Conservation (phyloP, 139 green algal genomes). For the Chlamydomonas eustigma region DNA sequence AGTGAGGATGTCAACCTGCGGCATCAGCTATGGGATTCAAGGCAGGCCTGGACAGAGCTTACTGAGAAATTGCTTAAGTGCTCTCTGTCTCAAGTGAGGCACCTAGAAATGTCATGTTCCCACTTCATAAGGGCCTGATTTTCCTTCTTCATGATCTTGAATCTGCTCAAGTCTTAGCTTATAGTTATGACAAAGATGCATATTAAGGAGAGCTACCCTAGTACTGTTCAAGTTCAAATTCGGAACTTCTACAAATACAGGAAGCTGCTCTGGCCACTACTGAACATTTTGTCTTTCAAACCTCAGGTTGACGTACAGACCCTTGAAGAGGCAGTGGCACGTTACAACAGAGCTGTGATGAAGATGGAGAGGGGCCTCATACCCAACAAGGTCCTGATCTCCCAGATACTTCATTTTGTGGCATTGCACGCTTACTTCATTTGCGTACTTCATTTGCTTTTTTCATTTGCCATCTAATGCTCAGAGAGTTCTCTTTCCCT, state of each 20-base stretch:
- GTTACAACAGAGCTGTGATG: constrained; percentile 46
- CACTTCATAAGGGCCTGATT: no score
- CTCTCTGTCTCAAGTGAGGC: constrained; percentile 7
- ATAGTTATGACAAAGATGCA: no score
- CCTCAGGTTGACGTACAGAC: constrained; percentile 41
- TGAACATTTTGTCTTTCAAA: constrained; percentile 22
- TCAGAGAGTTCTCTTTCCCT: no score
- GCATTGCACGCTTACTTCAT: no score
- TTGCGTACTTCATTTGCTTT: no score
- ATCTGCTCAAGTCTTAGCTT: no score
- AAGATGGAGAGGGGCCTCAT: constrained; percentile 59
- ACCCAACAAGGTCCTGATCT: constrained; percentile 52
- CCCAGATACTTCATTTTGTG: no score
- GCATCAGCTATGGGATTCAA: constrained; percentile 27
- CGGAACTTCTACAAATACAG: neutral
- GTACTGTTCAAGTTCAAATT: neutral
- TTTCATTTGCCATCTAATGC: no score
- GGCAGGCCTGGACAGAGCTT: neutral
- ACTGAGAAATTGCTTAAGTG: neutral
- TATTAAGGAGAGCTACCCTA: neutral
- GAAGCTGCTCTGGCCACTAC: no score
- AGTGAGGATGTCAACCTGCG: constrained; percentile 38
- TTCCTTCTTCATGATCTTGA: no score
- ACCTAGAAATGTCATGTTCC: neutral
- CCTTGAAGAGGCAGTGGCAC: constrained; percentile 55